Percentiles rank a stretch among this genome's conserved stretches.
Conservation (phyloP, 768 basidiomycete species). For the Trametes gibbosa region DNA sequence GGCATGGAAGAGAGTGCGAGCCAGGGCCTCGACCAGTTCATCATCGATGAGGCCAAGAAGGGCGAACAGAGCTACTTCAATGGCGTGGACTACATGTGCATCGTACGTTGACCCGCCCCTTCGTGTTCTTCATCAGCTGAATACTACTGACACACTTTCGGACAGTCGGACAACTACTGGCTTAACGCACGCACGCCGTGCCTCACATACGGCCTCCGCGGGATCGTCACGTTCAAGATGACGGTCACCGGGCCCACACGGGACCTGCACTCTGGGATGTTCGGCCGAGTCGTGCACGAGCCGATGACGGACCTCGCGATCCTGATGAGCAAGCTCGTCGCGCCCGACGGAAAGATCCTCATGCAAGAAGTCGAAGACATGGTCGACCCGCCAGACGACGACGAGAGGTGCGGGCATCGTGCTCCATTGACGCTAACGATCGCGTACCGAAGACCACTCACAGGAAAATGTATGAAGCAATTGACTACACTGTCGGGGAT, state of each 20-base stretch:
- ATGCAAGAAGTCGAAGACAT: constrained; percentile 87
- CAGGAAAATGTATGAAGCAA: constrained; percentile 66
- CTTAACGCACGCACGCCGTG: constrained; percentile 76
- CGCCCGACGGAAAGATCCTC: constrained; percentile 72
- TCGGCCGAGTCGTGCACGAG: constrained; percentile 79
- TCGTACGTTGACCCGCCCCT: constrained; percentile 55
- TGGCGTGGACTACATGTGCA: constrained; percentile 91
- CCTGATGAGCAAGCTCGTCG: constrained; percentile 85
- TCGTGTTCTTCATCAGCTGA: not conserved
- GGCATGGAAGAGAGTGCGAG: constrained; percentile 97
- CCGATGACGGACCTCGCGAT: constrained; percentile 92
- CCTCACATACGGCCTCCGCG: constrained; percentile 86
- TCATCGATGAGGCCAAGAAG: constrained; percentile 65
- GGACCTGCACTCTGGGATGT: constrained; percentile 90
- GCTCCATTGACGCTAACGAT: not conserved
- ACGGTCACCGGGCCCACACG: constrained; percentile 78
- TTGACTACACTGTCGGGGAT: constrained; percentile 73
- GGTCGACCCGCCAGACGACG: constrained; percentile 67
- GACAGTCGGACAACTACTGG: constrained; percentile 95
- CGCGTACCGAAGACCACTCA: not conserved
- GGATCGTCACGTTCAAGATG: constrained; percentile 83
- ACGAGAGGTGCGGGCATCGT: constrained; percentile 57
- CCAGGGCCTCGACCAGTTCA: constrained; percentile 87
- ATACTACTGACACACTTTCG: not conserved
- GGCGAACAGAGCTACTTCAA: constrained; percentile 74